A percentile compares a stretch with the other conserved stretches of the same genome.
Conservation (phyloP, 2,329 filamentous ascomycete genomes). For the Stemphylium vesicarium region DNA sequence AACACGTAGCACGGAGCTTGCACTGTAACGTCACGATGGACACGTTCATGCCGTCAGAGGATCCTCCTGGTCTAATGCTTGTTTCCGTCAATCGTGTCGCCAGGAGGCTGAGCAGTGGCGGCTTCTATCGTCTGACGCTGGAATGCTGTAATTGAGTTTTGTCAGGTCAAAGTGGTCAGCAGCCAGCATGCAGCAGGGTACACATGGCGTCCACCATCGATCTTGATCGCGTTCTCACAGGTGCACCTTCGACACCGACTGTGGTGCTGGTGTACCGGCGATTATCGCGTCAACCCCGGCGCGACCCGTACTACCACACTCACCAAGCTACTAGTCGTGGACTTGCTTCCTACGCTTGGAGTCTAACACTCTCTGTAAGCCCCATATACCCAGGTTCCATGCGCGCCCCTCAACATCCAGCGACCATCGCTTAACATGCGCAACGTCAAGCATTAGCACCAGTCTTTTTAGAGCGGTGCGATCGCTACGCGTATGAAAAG, state of each 20-base stretch:
- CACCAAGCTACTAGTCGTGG: constrained; percentile 12
- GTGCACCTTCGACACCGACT: neutral
- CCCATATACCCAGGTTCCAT: constrained; percentile 23
- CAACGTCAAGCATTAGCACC: constrained; percentile 26
- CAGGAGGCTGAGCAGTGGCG: neutral
- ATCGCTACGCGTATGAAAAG: constrained; percentile 10
- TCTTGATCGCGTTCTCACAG: constrained; percentile 11
- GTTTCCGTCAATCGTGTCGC: neutral
- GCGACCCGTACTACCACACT: neutral
- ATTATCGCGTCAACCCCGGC: constrained; percentile 2
- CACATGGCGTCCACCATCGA: neutral
- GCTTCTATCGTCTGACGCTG: constrained; percentile 1
- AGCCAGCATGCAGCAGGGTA: neutral
- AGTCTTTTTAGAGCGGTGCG: constrained; percentile 9
- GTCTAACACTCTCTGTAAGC: constrained; percentile 12
- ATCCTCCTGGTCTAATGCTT: neutral
- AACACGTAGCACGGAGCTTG: constrained; percentile 9
- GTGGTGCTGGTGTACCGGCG: neutral
- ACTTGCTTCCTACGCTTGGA: constrained; percentile 17
- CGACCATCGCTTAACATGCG: constrained; percentile 26
- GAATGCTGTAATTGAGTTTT: constrained; percentile 4
- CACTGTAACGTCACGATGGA: constrained; percentile 13
- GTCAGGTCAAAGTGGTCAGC: constrained; percentile 3
- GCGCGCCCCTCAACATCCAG: constrained; percentile 30
- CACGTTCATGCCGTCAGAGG: neutral